Percentiles rank a stretch among this genome's conserved stretches.
Evolutionary conservation across 2,329 filamentous ascomycete genomes (phyloP).

Genomic region (Fusarium euwallaceae): DNA sequence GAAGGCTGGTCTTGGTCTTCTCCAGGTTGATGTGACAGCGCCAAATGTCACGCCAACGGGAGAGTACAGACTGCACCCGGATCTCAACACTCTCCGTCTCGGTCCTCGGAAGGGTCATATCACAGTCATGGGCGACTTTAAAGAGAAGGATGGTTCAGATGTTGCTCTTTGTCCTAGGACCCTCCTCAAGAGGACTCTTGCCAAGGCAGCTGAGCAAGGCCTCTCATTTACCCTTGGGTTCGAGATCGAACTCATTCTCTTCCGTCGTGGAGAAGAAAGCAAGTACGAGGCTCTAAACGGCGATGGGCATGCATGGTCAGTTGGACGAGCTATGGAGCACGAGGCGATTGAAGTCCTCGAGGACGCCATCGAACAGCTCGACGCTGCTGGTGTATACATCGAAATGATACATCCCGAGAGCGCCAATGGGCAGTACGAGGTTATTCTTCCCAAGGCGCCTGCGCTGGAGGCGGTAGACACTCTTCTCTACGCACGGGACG

Average conservation of each 20-base stretch:
- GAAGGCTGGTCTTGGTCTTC: slow-evolving; percentile 72
- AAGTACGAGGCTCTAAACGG: slow-evolving; percentile 63
- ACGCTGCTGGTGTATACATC: slow-evolving; percentile 72
- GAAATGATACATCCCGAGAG: slow-evolving; percentile 83
- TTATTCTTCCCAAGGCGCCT: slow-evolving; percentile 74
- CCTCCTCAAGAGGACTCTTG: slow-evolving; percentile 68
- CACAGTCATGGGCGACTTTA: slow-evolving; percentile 77
- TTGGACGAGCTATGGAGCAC: slow-evolving; percentile 72
- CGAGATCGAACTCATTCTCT: slow-evolving; percentile 83
- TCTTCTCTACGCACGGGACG: slow-evolving; percentile 77
- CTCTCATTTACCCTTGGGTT: slow-evolving; percentile 79
- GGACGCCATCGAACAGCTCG: slow-evolving; percentile 73
- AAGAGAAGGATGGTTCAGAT: slow-evolving; percentile 64
- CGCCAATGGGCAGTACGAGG: slow-evolving; percentile 81
- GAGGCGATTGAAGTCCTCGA: slow-evolving; percentile 70
- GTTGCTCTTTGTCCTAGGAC: slow-evolving; percentile 74
- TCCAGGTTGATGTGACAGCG: slow-evolving; percentile 75
- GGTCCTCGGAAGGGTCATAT: slow-evolving; percentile 73
- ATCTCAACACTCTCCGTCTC: slow-evolving; percentile 71
- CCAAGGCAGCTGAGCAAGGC: slow-evolving; percentile 63
- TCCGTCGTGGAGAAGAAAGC: slow-evolving; percentile 60
- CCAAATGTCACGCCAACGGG: slow-evolving; percentile 69
- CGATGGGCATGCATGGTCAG: slow-evolving; percentile 78
- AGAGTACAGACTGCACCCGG: slow-evolving; percentile 75
- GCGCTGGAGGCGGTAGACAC: slow-evolving; percentile 79